phyloP scores from a whole-genome alignment of 306 rosid genomes.

The Medicago arabica region DNA sequence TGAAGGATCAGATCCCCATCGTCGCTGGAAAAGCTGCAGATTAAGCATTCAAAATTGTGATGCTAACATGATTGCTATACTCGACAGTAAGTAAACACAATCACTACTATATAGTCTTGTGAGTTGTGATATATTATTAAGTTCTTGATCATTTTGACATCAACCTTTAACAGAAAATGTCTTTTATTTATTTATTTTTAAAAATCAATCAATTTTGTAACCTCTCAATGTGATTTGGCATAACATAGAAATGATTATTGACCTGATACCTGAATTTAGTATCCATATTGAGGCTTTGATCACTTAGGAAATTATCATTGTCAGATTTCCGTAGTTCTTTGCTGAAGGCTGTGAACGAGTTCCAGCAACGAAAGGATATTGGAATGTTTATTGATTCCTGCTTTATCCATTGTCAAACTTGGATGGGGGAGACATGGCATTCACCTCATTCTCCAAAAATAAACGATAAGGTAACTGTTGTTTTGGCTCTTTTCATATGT shows the following conservation, averaged over 20 bases:
- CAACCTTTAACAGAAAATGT: slow-evolving; percentile 4
- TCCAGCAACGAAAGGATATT: slow-evolving; percentile 60
- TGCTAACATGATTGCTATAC: slow-evolving; percentile 60
- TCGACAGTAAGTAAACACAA: slow-evolving; percentile 62
- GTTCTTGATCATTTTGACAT: slow-evolving; percentile 9
- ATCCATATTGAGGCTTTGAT: slow-evolving; percentile 26
- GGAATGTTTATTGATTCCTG: slow-evolving; percentile 90
- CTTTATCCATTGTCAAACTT: slow-evolving; percentile 90
- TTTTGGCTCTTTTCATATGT: slow-evolving; percentile 11
- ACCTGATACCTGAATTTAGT: slow-evolving; percentile 12
- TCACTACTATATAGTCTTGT: slow-evolving; percentile 17
- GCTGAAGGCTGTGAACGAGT: slow-evolving; percentile 67
- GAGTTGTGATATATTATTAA: not conserved
- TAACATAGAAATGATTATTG: not conserved
- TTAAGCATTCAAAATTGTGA: slow-evolving; percentile 63
- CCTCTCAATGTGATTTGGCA: slow-evolving; percentile 8
- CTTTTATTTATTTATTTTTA: not conserved
- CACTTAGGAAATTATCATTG: slow-evolving; percentile 36
- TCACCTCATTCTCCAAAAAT: slow-evolving; percentile 83
- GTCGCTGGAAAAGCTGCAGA: slow-evolving; percentile 79
- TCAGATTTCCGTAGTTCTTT: slow-evolving; percentile 84
- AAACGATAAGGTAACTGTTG: slow-evolving; percentile 60
- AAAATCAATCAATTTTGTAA: not conserved
- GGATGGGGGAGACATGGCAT: slow-evolving; percentile 79
- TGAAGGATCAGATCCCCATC: slow-evolving; percentile 62